Conservation (phyloP, 768 basidiomycete genomes). For the Hygrocybe coccinea region DNA sequence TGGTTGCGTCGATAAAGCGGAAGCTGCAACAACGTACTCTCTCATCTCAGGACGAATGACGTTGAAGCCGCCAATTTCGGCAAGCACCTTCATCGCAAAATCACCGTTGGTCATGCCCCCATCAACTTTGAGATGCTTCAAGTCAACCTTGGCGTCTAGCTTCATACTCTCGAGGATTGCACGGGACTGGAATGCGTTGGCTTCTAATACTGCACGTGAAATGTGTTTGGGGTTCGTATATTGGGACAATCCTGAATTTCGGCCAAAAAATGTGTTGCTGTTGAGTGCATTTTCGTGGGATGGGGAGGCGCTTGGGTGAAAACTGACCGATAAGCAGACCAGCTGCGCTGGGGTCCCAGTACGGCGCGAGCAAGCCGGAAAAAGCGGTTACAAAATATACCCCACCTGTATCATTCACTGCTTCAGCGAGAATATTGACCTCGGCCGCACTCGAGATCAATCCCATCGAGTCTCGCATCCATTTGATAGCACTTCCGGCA, state of each 20-base stretch:
- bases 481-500: slow-evolving; percentile 93
- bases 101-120: slow-evolving; percentile 98
- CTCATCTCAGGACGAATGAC: slow-evolving; percentile 94
- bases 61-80: slow-evolving; percentile 86
- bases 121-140: slow-evolving; percentile 89
- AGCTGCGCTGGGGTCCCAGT: slow-evolving; percentile 93
- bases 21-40: slow-evolving; percentile 62
- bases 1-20: background rate
- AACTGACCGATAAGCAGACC: slow-evolving; percentile 72
- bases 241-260: slow-evolving; percentile 58
- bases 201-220: slow-evolving; percentile 91
- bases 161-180: slow-evolving; percentile 96
- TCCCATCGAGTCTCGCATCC: slow-evolving; percentile 88
- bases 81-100: slow-evolving; percentile 78
- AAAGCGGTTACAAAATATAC: slow-evolving; percentile 97
- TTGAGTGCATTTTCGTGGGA: background rate
- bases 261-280: too few species aligned
- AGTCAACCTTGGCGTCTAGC: slow-evolving; percentile 72
- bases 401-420: slow-evolving; percentile 76
- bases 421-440: slow-evolving; percentile 78
- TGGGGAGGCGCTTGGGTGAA: slow-evolving; percentile 1
- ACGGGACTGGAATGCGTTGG: slow-evolving; percentile 92
- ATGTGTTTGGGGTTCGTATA: slow-evolving; percentile 92
- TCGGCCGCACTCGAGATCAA: slow-evolving; percentile 77
- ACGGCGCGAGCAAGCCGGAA: slow-evolving; percentile 91